phyloP scores from a whole-genome alignment of 257 asterid genomes.

The Mitragyna speciosa region DNA sequence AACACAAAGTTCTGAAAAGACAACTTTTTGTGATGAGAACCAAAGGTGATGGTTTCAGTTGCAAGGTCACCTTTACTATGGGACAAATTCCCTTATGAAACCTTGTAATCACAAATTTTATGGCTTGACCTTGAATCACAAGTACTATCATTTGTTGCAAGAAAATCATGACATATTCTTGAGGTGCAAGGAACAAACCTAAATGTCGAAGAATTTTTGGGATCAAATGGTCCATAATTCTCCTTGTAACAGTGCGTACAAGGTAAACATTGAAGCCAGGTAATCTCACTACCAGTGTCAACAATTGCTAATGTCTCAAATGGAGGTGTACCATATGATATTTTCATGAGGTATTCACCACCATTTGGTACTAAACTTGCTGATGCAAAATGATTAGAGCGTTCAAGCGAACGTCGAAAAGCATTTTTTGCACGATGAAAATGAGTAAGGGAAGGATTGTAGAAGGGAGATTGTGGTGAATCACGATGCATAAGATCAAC shows the following conservation, averaged over 20 bases:
- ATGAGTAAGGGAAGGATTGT: constrained; percentile 19
- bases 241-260: constrained; percentile 19
- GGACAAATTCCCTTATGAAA: constrained; percentile 30
- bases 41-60: constrained; percentile 30
- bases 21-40: background rate
- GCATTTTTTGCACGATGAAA: constrained; percentile 19
- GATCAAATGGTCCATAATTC: constrained; percentile 10
- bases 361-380: background rate
- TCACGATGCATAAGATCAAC: constrained; percentile 36
- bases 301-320: constrained; percentile 11
- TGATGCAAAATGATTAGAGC: constrained; percentile 9
- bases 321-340: constrained; percentile 34
- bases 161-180: background rate
- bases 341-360: constrained; percentile 27
- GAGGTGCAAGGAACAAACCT: constrained; percentile 6
- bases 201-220: constrained; percentile 24
- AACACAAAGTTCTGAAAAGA: constrained; percentile 21
- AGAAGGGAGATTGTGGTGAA: constrained; percentile 34
- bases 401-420: constrained; percentile 22
- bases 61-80: constrained; percentile 26
- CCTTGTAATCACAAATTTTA: constrained; percentile 7
- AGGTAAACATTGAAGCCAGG: constrained; percentile 35
- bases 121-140: too few relatives aligned
- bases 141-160: background rate
- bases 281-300: constrained; percentile 26